Percentiles rank a stretch among this genome's conserved stretches.
Conservation (phyloP, 495 filamentous ascomycete genomes). For the Podospora didyma region DNA sequence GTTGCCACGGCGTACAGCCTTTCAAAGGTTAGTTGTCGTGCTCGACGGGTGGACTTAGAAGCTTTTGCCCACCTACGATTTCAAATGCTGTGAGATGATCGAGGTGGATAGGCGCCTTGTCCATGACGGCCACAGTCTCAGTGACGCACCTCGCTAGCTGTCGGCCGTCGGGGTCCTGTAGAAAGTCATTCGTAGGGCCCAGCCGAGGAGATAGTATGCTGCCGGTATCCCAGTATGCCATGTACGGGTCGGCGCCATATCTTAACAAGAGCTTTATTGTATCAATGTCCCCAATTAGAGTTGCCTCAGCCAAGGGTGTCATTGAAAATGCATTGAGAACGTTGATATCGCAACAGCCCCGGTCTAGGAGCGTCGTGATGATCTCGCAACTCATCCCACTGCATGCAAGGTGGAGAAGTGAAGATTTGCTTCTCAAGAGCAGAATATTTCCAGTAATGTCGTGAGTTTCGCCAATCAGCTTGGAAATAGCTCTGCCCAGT, state of each 20-base stretch:
- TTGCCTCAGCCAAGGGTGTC: constrained; percentile 3
- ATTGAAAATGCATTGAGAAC: neutral
- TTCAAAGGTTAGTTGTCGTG: neutral
- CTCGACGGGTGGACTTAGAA: too few species aligned
- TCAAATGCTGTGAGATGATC: neutral
- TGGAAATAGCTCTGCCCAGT: neutral
- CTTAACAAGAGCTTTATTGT: neutral
- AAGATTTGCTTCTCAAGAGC: constrained; percentile 2
- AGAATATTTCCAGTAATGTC: constrained; percentile 1
- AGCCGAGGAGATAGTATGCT: neutral
- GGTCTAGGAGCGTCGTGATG: neutral
- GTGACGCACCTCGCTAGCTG: neutral
- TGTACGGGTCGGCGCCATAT: constrained; percentile 5
- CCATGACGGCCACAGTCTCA: neutral
- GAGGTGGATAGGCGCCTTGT: neutral
- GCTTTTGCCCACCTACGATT: neutral
- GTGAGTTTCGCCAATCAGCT: neutral
- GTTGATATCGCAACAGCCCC: neutral
- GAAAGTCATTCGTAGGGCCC: neutral
- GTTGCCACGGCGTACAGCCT: neutral
- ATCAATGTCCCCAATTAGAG: neutral
- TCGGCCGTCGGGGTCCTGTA: neutral
- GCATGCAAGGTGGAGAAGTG: constrained; percentile 5
- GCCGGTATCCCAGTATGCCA: neutral
- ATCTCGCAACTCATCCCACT: neutral